Evolutionary conservation across 768 basidiomycete genomes (phyloP), one percentile per base, ranked within the genome.

Genomic region (Suillus lakei): DNA sequence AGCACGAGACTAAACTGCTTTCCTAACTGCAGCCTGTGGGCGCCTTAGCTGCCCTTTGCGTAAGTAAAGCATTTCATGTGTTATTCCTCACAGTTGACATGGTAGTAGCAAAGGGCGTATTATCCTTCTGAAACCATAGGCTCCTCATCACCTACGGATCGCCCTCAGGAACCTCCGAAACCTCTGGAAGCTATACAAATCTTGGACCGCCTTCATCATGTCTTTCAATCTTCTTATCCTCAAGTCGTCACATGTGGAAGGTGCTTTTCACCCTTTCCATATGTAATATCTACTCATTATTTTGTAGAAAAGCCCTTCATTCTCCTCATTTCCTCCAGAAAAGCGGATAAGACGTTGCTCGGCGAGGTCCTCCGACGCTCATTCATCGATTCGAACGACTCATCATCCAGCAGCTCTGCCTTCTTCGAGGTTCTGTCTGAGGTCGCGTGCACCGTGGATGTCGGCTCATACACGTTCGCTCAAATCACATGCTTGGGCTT

Each of bases 1-100:
- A 87, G 67, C 83, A 84, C 44, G 95, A 96, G 74, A 90, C 90
- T 2, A 82, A 84, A 48, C 68, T 88, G 62, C 79, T 98, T 34
- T 95, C 93, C 93, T 0, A 83, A 88, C n/a, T 70, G 93, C 95
- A 18, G 91, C 95, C 95, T 21, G 85, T 91, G n/a, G 90, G 93
- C 44, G 93, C 96, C 4, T 80, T 97, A 78, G 88, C 93, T n/a
- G 87, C 93, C 10, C 84, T 97, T 66, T 92, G 91, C 73, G 95
- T 97, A 71, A 80, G 95, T 89, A 46, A 5, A 23, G 18, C 34
- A 56, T 43, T 44, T 21, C 54, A 53, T 36, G 26, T 55, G 38
- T n/a, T 64, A 12, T 44, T 5, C 59, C 53, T 28, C 30, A 43
- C 63, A 58, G 48, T 48, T 70, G 34, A 68, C 26, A 56, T 23